Base-by-base conservation (phyloP, 208 protist genomes). In the Trypanosoma congolense region DNA sequence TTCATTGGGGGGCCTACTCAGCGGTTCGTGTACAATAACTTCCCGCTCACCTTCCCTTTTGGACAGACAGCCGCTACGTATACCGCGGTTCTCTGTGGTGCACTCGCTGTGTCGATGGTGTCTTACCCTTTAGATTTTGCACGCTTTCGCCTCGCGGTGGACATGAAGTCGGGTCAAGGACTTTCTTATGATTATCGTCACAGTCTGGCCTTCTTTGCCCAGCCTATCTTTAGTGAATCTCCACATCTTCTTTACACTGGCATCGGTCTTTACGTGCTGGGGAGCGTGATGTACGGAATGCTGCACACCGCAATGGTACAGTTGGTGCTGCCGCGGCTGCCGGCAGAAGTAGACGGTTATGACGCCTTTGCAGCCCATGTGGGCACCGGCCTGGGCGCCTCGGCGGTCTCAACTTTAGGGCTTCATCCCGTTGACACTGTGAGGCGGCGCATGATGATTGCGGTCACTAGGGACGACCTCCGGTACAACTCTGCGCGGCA, bases 41-140 rank as follows among this genome's bases (percentile, higher is more conserved):
- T 41, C 33, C 58, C 69, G 41, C 48, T 51, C 16, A 57, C 65
- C 44, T 73, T 64, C 9, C 69, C 57, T 0, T 56, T 72, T 10
- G 70, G 63, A 4, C 81, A 78, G 38, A 83, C 77, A 9, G 25
- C 59, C 14, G 73, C 75, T 12, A 65, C 56, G 53, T 88, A 85
- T 56, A 64, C 73, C 6, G 71, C 82, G 8, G 28, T 75, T 0
- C 45, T 93, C 6, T 72, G 66, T 9, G 73, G 71, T 2, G 70
- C 67, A 8, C 5, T 87, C 0, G 73, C 78, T 0, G 75, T 69
- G 3, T 61, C 61, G 0, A 62, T 73, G 38, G 69, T 93, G 8
- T 83, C 74, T 19, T 93, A 93, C 52, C 86, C 86, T 3, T 65
- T 93, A 14, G 82, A 93, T 31, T 90, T 77, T 58, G 79, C 75